Evolutionary conservation across 495 filamentous ascomycete species (phyloP).

Genomic region (Podospora australis): DNA sequence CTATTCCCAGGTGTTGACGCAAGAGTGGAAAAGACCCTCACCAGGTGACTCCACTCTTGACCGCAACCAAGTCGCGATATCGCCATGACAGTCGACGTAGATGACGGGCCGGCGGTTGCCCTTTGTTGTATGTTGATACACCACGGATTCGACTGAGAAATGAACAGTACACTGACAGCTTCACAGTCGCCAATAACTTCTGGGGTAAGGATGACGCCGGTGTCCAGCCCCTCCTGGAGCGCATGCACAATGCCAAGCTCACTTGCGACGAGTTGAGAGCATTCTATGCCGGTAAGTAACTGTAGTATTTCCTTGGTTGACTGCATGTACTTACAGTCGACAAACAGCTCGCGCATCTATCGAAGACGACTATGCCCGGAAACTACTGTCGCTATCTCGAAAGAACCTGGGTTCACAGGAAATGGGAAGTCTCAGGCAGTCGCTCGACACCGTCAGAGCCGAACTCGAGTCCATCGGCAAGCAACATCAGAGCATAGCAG

Average conservation of each 20-base stretch:
- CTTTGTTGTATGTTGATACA: slow-evolving; percentile 40
- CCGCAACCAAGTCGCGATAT: too few species aligned
- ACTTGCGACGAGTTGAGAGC: slow-evolving; percentile 90
- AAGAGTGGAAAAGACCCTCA: too few species aligned
- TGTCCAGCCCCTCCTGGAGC: slow-evolving; percentile 83
- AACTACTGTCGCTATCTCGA: slow-evolving; percentile 75
- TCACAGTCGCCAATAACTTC: slow-evolving; percentile 92
- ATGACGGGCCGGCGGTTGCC: slow-evolving; percentile 38
- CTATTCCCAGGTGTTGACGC: too few species aligned
- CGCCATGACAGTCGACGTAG: slow-evolving; percentile 27
- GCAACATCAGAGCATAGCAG: slow-evolving; percentile 80
- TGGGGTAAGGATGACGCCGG: slow-evolving; percentile 99
- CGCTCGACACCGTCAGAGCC: slow-evolving; percentile 77
- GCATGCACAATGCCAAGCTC: slow-evolving; percentile 92
- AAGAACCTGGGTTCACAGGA: slow-evolving; percentile 90
- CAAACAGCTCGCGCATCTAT: slow-evolving; percentile 74
- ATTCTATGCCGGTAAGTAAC: slow-evolving; percentile 73
- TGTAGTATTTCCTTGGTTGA: neutral
- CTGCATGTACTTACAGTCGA: neutral
- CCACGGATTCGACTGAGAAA: too few species aligned
- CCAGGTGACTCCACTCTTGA: too few species aligned
- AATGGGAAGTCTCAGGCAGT: slow-evolving; percentile 71
- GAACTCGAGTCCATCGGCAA: slow-evolving; percentile 96
- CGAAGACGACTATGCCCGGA: slow-evolving; percentile 96
- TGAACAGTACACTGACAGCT: slow-evolving; percentile 1